Evolutionary conservation across 129 eudicot genomes (phyloP), one percentile per base, ranked within the genome.

Genomic region (Pseudognaphalium luteoalbum): DNA sequence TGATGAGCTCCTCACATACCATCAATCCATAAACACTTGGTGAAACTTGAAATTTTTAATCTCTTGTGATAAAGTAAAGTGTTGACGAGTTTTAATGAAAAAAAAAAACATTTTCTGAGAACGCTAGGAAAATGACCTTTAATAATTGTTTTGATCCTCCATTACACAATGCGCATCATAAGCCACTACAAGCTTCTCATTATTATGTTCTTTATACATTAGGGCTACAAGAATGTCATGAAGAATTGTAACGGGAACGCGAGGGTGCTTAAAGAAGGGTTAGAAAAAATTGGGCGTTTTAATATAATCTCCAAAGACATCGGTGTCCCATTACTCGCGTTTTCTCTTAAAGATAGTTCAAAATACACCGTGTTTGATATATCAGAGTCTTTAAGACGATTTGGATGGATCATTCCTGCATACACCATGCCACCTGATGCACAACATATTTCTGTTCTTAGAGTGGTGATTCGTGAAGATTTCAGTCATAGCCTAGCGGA

Each of bases 401-500:
- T 84, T 56, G 96, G 93, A 68, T 92, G 97, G 96, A 85, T 92
- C 0, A 61, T 87, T 44, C 97, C 93, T 4, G 96, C 96, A 21
- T 92, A 92, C 82, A 87, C 96, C 42, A 82, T 92, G 97, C 97
- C 97, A 21, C 88, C 89, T 0, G 87, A 92, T 74, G 92, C 86
- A 10, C 87, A 84, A 74, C 93, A 89, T 68, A 50, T 89, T 7
- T 83, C 87, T 0, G 88, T 89, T 37, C 86, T 92, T 11, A 79
- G 93, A 4, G 88, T 86, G 9, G 96, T 92, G 54, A 81, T 92
- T 28, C 80, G 96, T n/a, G 96, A 89, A 70, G 97, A 92, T 54
- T 92, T 92, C 63, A 88, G 96, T 82, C 92, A 76, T 28, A 76
- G 84, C 76, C 78, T 92, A 11, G 92, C 91, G 0, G 88, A 92